Conservation (phyloP, 768 basidiomycete genomes). For the Xerocomellus amylosporus region DNA sequence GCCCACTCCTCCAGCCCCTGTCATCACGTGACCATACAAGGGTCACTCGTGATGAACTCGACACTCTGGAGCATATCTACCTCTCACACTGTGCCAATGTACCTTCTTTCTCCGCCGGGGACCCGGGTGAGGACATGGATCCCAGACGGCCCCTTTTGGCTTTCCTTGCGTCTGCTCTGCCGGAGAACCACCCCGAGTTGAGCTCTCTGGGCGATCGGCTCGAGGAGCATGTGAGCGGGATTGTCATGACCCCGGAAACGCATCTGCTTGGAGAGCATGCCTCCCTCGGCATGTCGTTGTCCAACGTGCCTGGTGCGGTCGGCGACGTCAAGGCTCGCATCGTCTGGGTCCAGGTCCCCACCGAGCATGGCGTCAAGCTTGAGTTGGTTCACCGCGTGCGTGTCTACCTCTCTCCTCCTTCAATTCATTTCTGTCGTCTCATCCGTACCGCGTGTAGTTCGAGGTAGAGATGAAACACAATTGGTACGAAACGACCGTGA, state of each 20-base stretch:
- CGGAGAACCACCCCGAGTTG: conserved; percentile 42
- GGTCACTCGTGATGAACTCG: too few relatives aligned
- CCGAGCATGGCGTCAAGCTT: conserved; percentile 54
- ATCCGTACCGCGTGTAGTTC: conserved; percentile 45
- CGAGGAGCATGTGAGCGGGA: conserved; percentile 48
- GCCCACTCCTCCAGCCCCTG: too few relatives aligned
- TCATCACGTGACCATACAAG: conserved; percentile 6
- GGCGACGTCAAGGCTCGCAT: conserved; percentile 76
- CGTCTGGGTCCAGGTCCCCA: conserved; percentile 80
- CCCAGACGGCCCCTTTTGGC: conserved; percentile 60
- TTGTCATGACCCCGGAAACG: conserved; percentile 40
- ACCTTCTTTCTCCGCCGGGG: conserved; percentile 5
- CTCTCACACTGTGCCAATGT: conserved; percentile 56
- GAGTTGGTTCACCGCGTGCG: conserved; percentile 58
- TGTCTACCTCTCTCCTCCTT: background rate
- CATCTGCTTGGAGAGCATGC: conserved; percentile 47
- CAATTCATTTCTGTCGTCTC: background rate
- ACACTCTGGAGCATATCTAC: conserved; percentile 43
- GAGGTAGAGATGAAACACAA: conserved; percentile 93
- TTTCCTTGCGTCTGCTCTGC: conserved; percentile 74
- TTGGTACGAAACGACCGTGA: conserved; percentile 91
- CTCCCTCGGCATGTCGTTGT: conserved; percentile 31
- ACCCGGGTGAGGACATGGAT: conserved; percentile 34
- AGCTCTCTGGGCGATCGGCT: conserved; percentile 48
- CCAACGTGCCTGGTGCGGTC: conserved; percentile 65